Evolutionary conservation across 2,329 filamentous ascomycete species (phyloP), one percentile per base, ranked within the genome.

Genomic region (Colletotrichum sp.): DNA sequence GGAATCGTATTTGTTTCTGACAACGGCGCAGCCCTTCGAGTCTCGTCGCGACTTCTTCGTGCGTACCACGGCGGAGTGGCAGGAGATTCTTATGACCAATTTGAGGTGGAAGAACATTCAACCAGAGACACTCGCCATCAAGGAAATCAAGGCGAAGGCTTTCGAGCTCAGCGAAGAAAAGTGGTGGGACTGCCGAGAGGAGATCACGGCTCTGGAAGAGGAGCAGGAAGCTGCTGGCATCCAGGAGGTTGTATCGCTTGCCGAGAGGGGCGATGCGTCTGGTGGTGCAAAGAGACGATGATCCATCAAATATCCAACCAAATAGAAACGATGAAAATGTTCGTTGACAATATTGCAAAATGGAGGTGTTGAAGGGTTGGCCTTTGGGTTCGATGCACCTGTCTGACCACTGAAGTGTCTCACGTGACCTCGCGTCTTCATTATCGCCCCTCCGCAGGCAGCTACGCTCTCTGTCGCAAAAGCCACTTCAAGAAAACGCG

Each of bases 111-210:
- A 93, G 84, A 91, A 91, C 39, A 87, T 92, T 61, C 90, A 92
- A 78, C 90, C 91, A 5, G 94, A 95, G 83, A 90, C 92, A 55
- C 90, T 95, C 78, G 89, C 92, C 1, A 88, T 98, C 82, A 99
- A 99, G 88, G 97, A 99, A 87, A 93, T 99, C 81, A 96, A 98
- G 84, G 94, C 96, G 81, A 93, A 92, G 83, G 97, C 96, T 2
- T 99, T 98, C 83, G 94, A 95, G 82, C 90, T 95, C 78, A 96
- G 96, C 55, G 97, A 99, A 85, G 95, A 96, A 86, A 98, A 98
- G 84, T 99, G 97, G 97, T 99, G 97, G 97, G 97, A 98, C 88
- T 96, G 94, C 83, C 91, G 97, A 80, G 97, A 99, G 87, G 96
- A 99, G 86, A 95, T 99, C 79, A 94, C 93, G 70, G 94, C 92